Conservation (phyloP, 768 basidiomycete species). For the Hortiboletus flavorubellus region DNA sequence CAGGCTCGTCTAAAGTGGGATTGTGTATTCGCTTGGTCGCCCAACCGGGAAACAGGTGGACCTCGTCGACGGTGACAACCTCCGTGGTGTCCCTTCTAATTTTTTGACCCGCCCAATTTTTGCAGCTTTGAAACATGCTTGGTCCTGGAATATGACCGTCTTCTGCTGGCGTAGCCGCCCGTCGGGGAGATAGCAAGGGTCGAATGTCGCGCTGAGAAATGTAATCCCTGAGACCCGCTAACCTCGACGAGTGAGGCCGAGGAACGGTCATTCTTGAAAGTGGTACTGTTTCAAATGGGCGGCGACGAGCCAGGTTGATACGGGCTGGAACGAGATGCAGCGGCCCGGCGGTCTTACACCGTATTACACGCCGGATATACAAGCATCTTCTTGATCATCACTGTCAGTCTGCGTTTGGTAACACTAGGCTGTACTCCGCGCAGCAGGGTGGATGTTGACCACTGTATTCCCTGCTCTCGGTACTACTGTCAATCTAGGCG, state of each 20-base stretch:
- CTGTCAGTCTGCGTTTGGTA: not conserved
- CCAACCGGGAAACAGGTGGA: constrained; percentile 80
- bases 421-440: not conserved
- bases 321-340: constrained; percentile 6
- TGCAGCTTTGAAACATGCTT: constrained; percentile 44
- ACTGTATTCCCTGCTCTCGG: not conserved
- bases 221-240: constrained; percentile 47
- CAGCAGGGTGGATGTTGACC: constrained; percentile 8
- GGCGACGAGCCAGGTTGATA: not conserved
- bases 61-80: constrained; percentile 38
- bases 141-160: constrained; percentile 19
- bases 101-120: constrained; percentile 63
- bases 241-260: constrained; percentile 27
- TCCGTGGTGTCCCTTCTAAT: constrained; percentile 33
- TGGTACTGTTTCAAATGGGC: constrained; percentile 4
- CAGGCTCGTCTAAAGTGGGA: constrained; percentile 21
- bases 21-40: constrained; percentile 52
- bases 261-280: constrained; percentile 25
- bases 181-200: constrained; percentile 20
- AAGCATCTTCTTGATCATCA: not conserved
- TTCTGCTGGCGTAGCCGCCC: constrained; percentile 19
- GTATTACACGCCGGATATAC: too few relatives aligned
- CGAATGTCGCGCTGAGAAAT: constrained; percentile 43
- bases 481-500: not conserved
- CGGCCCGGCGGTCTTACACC: too few relatives aligned